phyloP scores from a whole-genome alignment of 495 filamentous ascomycete genomes.

The Penicillium flavigenum region DNA sequence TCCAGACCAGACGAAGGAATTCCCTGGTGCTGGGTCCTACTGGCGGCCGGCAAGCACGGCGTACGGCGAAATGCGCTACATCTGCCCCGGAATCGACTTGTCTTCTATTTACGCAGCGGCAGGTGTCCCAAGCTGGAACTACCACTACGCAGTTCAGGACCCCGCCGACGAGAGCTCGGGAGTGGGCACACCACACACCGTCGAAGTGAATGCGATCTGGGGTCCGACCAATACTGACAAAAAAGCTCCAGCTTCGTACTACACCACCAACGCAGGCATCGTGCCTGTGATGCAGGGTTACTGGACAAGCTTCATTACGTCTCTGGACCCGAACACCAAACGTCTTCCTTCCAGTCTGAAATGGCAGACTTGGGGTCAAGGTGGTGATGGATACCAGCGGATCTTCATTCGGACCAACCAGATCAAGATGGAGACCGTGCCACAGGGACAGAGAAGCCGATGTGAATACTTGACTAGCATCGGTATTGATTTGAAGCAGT shows the following conservation, averaged over 20 bases:
- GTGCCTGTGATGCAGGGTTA: conserved; percentile 62
- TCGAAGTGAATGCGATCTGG: conserved; percentile 64
- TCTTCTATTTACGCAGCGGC: conserved; percentile 42
- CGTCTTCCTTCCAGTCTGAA: conserved; percentile 41
- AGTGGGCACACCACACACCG: conserved; percentile 60
- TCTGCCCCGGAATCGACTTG: conserved; percentile 62
- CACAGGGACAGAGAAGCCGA: conserved; percentile 41
- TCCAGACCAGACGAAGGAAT: conserved; percentile 36
- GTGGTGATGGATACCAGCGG: conserved; percentile 36
- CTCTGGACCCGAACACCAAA: conserved; percentile 61
- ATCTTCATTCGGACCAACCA: conserved; percentile 56
- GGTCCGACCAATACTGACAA: conserved; percentile 45
- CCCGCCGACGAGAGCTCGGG: conserved; percentile 47
- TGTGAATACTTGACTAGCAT: conserved; percentile 57
- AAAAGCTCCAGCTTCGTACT: conserved; percentile 53
- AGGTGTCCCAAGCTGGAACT: conserved; percentile 54
- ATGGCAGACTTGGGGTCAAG: conserved; percentile 49
- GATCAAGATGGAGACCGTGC: conserved; percentile 59
- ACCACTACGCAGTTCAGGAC: conserved; percentile 65
- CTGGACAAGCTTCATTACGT: conserved; percentile 67
- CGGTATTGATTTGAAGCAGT: conserved; percentile 53
- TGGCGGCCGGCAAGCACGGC: conserved; percentile 60
- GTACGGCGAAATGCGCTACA: conserved; percentile 76
- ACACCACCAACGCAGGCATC: conserved; percentile 49
- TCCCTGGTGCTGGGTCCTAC: conserved; percentile 48